Evolutionary conservation across 768 basidiomycete genomes (phyloP).

Genomic region (Daedaleopsis nitida): DNA sequence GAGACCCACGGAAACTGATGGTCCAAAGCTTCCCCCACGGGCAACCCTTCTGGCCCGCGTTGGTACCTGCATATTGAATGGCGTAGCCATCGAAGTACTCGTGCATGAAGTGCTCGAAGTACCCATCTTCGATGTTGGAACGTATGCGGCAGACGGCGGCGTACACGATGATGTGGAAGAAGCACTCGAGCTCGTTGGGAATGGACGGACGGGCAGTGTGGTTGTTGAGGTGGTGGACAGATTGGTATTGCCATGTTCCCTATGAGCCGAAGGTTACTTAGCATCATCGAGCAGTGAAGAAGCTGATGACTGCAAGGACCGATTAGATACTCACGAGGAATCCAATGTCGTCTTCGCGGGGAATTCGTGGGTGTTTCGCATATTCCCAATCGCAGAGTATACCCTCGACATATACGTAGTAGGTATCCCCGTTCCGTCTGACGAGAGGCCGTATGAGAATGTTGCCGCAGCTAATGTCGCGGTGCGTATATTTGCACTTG

Average conservation of each 20-base stretch:
- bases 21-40: too few relatives aligned
- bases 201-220: not conserved
- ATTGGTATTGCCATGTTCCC: conserved; percentile 21
- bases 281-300: not conserved
- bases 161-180: conserved; percentile 15
- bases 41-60: too few relatives aligned
- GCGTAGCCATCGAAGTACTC: not conserved
- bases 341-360: not conserved
- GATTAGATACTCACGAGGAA: not conserved
- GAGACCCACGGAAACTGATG: too few relatives aligned
- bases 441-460: not conserved
- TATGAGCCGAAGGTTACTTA: not conserved
- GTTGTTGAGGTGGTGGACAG: conserved; percentile 1
- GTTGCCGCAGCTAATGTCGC: not conserved
- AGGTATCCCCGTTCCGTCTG: not conserved
- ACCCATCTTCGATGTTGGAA: not conserved
- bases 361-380: not conserved
- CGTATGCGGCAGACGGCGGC: not conserved
- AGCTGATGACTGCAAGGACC: too few relatives aligned
- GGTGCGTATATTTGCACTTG: not conserved
- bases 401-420: not conserved
- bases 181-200: conserved; percentile 18
- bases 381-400: conserved; percentile 1
- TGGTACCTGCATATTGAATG: too few relatives aligned
- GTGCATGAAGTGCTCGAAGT: not conserved